Base-by-base conservation (phyloP, 2,329 filamentous ascomycete species). In the Gaeumannomyces tritici region DNA sequence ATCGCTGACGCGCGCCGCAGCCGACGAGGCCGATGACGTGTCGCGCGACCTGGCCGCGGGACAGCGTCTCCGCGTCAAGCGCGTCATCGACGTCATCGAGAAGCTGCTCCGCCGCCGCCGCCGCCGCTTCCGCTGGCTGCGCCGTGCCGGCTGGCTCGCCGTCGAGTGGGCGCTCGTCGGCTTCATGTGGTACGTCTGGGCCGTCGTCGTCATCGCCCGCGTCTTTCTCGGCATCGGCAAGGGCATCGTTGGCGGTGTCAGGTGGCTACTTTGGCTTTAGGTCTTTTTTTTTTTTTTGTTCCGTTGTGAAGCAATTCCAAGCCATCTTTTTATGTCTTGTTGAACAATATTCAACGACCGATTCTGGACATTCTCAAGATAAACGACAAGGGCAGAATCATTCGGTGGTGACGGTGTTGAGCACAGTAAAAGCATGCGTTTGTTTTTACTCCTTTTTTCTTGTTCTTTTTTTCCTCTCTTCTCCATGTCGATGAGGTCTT, bases 111-210 rank as follows among this genome's bases (percentile, higher is more conserved):
- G 90, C 64, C 81, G 89, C 64, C 81, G 91, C 61, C 80, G 86
- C 18, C 75, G 86, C 33, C 76, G 85, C 63, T 85, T 95, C 70
- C 81, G 90, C 62, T 92, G 91, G 86, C 74, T 92, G 28, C 80
- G 91, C 54, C 80, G 90, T 18, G 85, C 86, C 0, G 88, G 91
- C 18, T 98, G 92, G 83, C 85, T 92, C 62, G 75, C 88, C 26
- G 84, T 97, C 21, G 93, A 98, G 78, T 97, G 92, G 91, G 77
- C 86, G 60, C 81, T 98, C 24, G 86, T 98, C 54, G 90, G 89
- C 4, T 84, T 96, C 68, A 91, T 98, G 87, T 97, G 95, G 92
- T 91, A 89, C 74, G 87, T 96, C 21, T 98, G 93, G 92, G 85
- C 96, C 64, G 79, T 96, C 42, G 93, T 97, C 28, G 89, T 92